Evolutionary conservation across 2,329 filamentous ascomycete species (phyloP), one percentile per base, ranked within the genome.

Genomic region (Blastomyces gilchristii): DNA sequence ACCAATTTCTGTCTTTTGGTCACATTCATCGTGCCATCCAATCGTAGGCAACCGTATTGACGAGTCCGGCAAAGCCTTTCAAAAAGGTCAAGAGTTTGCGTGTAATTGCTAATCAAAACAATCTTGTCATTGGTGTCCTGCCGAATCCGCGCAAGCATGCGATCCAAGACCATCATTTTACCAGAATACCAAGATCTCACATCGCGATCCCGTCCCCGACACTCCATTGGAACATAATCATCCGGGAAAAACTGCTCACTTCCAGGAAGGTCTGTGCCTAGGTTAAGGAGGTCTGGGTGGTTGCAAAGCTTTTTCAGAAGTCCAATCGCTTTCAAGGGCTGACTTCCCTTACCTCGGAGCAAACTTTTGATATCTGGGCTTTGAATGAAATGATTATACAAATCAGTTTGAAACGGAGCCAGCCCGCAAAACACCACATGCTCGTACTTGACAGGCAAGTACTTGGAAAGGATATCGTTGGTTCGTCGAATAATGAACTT

Each of bases 91-190:
- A 99, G 83, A 0, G 94, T 99, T 69, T 94, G 89, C 0, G 94
- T 99, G 77, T 97, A 99, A 73, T 99, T 99, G 76, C 91, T 96
- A 75, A 99, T 99, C 63, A 99, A 84, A 14, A 99, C 94, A 70
- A 99, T 99, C 77, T 99, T 99, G 82, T 99, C 94, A 70, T 96
- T 97, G 0, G 94, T 97, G 71, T 97, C 93, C 70, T 92, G 87
- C 18, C 91, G 90, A 69, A 99, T 99, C 37, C 93, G 88, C 43
- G 92, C 91, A 59, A 99, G 85, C 95, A 99, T 99, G 63, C 92
- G 87, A 72, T 97, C 94, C n/a, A 99, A 84, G 2, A 99, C 94
- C 70, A 90, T 87, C 91, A 99, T 97, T 76, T 99, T 99, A 58
- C 94, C 95, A 1, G 92, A 97, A 74, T 97, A 97, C 90, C 90